These are phyloP conservation scores for Annulohypoxylon moriforme DNA, from an alignment of 495 filamentous ascomycete species.

Conservation along the genomic window DNA sequence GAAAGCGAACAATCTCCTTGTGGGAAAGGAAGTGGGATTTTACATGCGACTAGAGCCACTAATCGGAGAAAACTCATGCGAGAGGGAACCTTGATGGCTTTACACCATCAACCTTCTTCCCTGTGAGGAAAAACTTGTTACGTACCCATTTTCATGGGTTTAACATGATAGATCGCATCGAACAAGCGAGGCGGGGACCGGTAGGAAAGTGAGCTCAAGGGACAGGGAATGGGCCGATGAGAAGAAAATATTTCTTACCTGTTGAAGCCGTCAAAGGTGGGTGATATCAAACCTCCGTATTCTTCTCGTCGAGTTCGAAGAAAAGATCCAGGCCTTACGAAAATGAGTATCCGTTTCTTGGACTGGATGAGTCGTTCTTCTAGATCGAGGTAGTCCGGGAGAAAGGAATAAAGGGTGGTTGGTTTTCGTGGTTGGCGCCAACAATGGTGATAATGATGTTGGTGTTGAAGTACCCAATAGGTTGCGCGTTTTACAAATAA, in stretches of 20 bases:
- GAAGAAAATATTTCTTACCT: slow-evolving; percentile 1
- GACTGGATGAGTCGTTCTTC: background rate
- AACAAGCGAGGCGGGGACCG: background rate
- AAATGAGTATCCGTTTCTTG: background rate
- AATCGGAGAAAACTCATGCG: slow-evolving; percentile 3
- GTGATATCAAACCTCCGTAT: background rate
- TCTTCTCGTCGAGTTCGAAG: background rate
- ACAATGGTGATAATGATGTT: background rate
- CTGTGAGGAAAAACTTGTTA: background rate
- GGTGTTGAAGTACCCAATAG: background rate
- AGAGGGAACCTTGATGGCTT: slow-evolving; percentile 41
- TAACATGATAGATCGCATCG: background rate
- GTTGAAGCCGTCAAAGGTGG: background rate
- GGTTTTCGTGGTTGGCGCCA: background rate
- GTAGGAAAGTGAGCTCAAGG: background rate
- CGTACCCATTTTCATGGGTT: slow-evolving; percentile 4
- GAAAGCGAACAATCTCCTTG: slow-evolving; percentile 26
- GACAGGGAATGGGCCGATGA: background rate
- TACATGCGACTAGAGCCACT: slow-evolving; percentile 12
- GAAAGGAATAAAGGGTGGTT: background rate
- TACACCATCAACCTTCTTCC: slow-evolving; percentile 8
- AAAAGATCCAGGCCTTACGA: background rate
- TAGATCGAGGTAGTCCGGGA: background rate
- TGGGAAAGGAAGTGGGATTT: background rate
- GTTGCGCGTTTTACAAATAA: background rate